Percentiles rank a stretch among this genome's conserved stretches.
These are phyloP conservation scores for Neurospora sp. DNA, from an alignment of 495 filamentous ascomycete genomes.

Conservation along the genomic window DNA sequence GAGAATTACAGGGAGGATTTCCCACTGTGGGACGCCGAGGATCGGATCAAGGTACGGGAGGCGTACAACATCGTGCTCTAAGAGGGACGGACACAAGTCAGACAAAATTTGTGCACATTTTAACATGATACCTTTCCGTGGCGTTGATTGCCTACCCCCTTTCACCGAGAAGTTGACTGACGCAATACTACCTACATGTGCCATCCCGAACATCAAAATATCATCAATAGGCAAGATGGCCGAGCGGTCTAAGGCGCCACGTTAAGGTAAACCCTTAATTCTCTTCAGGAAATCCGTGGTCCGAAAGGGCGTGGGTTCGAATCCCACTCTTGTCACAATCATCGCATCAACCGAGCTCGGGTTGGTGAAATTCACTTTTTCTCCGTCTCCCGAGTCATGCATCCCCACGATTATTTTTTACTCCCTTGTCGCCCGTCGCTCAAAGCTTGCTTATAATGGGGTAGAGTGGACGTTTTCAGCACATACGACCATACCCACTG, in stretches of 20 bases:
- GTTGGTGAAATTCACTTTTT: too few relatives aligned
- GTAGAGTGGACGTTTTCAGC: too few relatives aligned
- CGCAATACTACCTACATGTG: not conserved
- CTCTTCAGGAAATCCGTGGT: constrained; percentile 15
- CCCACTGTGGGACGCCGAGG: accelerated
- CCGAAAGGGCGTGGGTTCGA: constrained; percentile 31
- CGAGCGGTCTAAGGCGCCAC: not conserved
- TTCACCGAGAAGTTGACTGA: not conserved
- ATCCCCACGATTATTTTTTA: too few relatives aligned
- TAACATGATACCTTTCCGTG: not conserved
- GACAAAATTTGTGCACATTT: not conserved
- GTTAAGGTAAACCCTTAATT: too few relatives aligned
- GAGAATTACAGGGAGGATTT: not conserved
- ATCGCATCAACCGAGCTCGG: too few relatives aligned
- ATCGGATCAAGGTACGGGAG: too few relatives aligned
- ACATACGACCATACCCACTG: constrained; percentile 37
- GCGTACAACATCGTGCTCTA: too few relatives aligned
- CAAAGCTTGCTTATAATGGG: too few relatives aligned
- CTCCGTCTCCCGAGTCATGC: too few relatives aligned
- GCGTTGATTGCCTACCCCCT: not conserved
- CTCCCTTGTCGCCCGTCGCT: too few relatives aligned
- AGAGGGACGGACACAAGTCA: not conserved
- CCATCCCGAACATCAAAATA: not conserved
- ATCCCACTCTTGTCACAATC: constrained; percentile 25
- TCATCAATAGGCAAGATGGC: not conserved